Evolutionary conservation across 2,329 filamentous ascomycete species (phyloP), one percentile per base, ranked within the genome.

Genomic region (Hirsutella minnesotensis): DNA sequence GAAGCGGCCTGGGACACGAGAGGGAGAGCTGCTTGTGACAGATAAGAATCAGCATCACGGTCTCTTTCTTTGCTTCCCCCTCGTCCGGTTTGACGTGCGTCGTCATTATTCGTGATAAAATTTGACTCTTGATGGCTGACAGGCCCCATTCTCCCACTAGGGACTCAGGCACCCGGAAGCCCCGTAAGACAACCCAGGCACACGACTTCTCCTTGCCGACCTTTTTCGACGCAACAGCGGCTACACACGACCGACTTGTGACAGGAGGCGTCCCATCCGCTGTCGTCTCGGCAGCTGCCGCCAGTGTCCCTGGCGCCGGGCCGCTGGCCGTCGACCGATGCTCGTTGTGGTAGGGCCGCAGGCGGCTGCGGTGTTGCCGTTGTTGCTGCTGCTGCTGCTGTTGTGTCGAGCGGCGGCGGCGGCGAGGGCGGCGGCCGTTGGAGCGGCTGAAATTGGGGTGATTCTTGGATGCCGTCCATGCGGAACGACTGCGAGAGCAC

Each of bases 171-270:
- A 13, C 61, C 60, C 44, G 66, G 63, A 55, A 67, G 63, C 2
- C 61, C 56, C 9, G 65, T 65, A 34, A 81, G 63, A 49, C 81
- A 85, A 2, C 77, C 77, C 39, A 83, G 59, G 52, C 81, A 86
- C 45, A 77, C 72, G 5, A 83, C 72, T 39, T 84, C 79, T 21
- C 81, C 81, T 42, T 83, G 73, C 18, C 63, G 53, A 0, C 79
- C 80, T 20, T 67, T 69, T 56, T 86, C 81, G 3, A 83, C 70
- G 55, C 80, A 84, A 59, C 81, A 86, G 16, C 71, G 68, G 53
- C 80, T 83, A 56, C 81, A 86, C 3, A 84, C 65, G 50, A 75
- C 70, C 29, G 67, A 61, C 9, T 66, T 62, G 49, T 79, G 75
- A 8, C 68, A 68, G 24, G 54, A 56, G 1, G 57, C 60, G 0